Base-by-base conservation (phyloP, 2,329 filamentous ascomycete species). In the Epicoccum nigrum region DNA sequence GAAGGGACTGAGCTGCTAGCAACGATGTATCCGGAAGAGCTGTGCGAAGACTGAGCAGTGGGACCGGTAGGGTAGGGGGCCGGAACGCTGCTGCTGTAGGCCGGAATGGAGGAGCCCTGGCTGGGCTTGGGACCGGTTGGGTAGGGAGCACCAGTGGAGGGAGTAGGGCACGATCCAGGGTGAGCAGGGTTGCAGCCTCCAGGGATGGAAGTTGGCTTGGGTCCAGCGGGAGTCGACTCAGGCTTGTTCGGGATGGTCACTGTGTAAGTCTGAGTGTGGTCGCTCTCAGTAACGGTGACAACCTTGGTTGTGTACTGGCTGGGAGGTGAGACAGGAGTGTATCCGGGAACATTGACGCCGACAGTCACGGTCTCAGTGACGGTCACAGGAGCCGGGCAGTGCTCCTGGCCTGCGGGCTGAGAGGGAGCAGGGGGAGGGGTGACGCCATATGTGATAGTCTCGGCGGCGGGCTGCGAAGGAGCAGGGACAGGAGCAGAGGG, bases 301-400 rank as follows among this genome's bases (percentile, higher is more conserved):
- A 66, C 69, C 59, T 68, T 66, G 48, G 58, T 63, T 25, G 39
- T 31, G 39, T 42, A 42, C 30, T 31, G 13, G 13, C 3, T 31
- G 30, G 13, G 8, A 12, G 34, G 34, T 8, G 19, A 19, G 21
- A 17, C n/a, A 27, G 35, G 35, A 17, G 55, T 49, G 49, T 55
- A 62, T n/a, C 37, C 44, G 6, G 51, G 41, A 25, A 46, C 45
- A 46, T 30, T 48, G n/a, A 49, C 23, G 9, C 23, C 23, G 9
- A 25, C 54, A 15, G 33, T 42, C 31, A 58, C 51, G 15, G 61
- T 64, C 34, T 63, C 44, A 20, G 62, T 65, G 41, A 67, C 60
- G n/a, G 65, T 70, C n/a, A 56, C 52, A 5, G 57, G 59, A 27
- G 65, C 62, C 7, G 65, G 67, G 65, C 67, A 69, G 37, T 45